A percentile compares a stretch with the other conserved stretches of the same genome.
Conservation (phyloP, 2,329 filamentous ascomycete genomes). For the Ophiocordyceps camponoti-floridani region DNA sequence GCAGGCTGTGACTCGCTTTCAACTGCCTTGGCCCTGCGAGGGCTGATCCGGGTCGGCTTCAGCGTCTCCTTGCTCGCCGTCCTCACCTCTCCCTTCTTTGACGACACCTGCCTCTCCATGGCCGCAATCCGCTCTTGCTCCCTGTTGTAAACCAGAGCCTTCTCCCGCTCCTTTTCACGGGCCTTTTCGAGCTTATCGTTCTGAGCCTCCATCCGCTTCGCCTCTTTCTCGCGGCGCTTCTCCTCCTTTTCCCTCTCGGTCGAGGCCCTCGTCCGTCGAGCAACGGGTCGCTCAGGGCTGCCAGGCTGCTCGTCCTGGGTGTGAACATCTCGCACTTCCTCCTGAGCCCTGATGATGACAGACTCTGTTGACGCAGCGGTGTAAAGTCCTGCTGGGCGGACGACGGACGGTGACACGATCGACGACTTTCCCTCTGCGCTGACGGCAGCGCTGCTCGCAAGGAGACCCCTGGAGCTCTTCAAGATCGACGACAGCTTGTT, state of each 20-base stretch:
- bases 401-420: conserved; percentile 33
- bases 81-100: conserved; percentile 34
- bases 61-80: conserved; percentile 19
- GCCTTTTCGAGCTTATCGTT: conserved; percentile 47
- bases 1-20: conserved; percentile 10
- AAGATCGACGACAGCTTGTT: conserved; percentile 82
- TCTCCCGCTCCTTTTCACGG: conserved; percentile 52
- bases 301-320: conserved; percentile 3
- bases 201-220: conserved; percentile 40
- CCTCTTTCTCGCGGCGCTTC: conserved; percentile 48
- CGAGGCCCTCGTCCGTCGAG: conserved; percentile 37
- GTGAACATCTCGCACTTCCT: conserved; percentile 7
- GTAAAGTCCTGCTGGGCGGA: conserved; percentile 28
- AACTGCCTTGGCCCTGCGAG: conserved; percentile 26
- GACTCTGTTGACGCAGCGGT: conserved; percentile 29
- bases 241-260: conserved; percentile 44
- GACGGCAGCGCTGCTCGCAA: conserved; percentile 55
- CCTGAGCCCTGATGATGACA: conserved; percentile 13
- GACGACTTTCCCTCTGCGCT: conserved; percentile 42
- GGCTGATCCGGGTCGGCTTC: conserved; percentile 30
- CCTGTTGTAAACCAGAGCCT: conserved; percentile 39
- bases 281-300: conserved; percentile 25
- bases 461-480: conserved; percentile 70
- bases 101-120: conserved; percentile 33
- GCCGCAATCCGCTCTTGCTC: conserved; percentile 35